Base-by-base conservation (phyloP, 1,284 basidiomycete genomes). In the Chalciporus piperatoides region DNA sequence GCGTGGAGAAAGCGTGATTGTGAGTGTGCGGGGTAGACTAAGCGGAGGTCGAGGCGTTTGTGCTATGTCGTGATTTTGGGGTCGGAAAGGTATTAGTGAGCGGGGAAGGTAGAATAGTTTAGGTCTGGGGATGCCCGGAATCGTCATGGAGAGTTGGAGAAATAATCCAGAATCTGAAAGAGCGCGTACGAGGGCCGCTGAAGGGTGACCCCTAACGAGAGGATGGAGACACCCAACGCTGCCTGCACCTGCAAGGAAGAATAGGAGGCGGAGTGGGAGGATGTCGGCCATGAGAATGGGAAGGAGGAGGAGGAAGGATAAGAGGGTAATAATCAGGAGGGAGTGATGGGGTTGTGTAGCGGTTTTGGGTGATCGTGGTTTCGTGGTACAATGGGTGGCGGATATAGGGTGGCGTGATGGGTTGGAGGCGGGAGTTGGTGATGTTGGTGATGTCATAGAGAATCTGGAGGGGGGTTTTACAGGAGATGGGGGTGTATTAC, bases 181-280 rank as follows among this genome's bases (percentile, higher is more conserved):
- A 57, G 9, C 3, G 51, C 43, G 2, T 41, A 47, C 6, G 43
- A 44, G 41, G 21, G 48, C 4, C 8, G 21, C 4, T 3, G 60
- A 47, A 1, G 62, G 37, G 1, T 38, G 41, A 3, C 25, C 43
- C 3, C 36, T 40, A 19, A 45, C 17, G 6, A 23, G 11, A 12
- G 46, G 46, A 6, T 46, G 53, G 7, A 47, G 32, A 2, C 41
- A 40, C 0, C 46, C 43, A 48, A 89, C 73, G 0, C 81, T 82
- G 0, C 66, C 56, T 8, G 83, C 68, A 0, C 86, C 87, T 0
- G 69, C 62, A 12, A 79, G 44, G 44, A 90, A 76, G 54, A 78
- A 79, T 0, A 80, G 68, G 1, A 74, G 64, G 19, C 85, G 82
- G 14, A 86, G 68, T 0, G 86, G 86, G 49, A 90, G 44, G 33